Percentiles rank a stretch among this genome's conserved stretches.
These are phyloP conservation scores for Alternaria infectoria DNA, from an alignment of 2,329 filamentous ascomycete species.

Conservation along the genomic window DNA sequence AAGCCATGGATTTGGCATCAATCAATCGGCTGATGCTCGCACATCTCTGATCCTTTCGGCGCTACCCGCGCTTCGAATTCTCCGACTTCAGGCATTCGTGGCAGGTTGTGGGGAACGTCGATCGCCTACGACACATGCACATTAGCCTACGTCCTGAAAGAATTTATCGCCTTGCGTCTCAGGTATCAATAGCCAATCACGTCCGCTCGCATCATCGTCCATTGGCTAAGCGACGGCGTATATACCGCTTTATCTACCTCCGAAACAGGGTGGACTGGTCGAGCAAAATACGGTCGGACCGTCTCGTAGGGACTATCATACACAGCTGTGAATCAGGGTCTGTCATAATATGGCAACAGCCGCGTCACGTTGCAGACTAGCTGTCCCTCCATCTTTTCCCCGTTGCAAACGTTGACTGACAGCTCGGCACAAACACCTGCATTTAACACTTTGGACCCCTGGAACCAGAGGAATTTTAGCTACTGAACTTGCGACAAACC, in stretches of 20 bases:
- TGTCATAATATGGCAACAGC: slow-evolving; percentile 1
- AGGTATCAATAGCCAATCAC: slow-evolving; percentile 3
- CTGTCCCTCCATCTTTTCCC: not conserved
- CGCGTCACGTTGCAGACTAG: slow-evolving; percentile 6
- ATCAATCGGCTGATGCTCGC: not conserved
- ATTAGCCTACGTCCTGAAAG: slow-evolving; percentile 2
- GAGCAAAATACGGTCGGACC: slow-evolving; percentile 11
- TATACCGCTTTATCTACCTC: slow-evolving; percentile 9
- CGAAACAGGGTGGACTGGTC: slow-evolving; percentile 5
- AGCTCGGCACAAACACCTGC: not conserved
- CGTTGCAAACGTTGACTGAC: not conserved
- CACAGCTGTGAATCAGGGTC: slow-evolving; percentile 3
- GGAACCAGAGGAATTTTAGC: not conserved
- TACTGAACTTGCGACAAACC: not conserved
- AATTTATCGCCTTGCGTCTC: slow-evolving; percentile 3
- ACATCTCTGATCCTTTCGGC: not conserved
- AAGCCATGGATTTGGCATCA: not conserved
- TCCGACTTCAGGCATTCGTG: slow-evolving; percentile 1
- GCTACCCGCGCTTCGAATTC: not conserved
- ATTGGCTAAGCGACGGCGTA: slow-evolving; percentile 7
- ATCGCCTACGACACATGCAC: slow-evolving; percentile 9
- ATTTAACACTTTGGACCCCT: not conserved
- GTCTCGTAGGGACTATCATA: slow-evolving; percentile 2
- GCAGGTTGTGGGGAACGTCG: slow-evolving; percentile 4
- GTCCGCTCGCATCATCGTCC: not conserved